Evolutionary conservation across 129 eudicot genomes (phyloP).

Genomic region (Sambucus nigra): DNA sequence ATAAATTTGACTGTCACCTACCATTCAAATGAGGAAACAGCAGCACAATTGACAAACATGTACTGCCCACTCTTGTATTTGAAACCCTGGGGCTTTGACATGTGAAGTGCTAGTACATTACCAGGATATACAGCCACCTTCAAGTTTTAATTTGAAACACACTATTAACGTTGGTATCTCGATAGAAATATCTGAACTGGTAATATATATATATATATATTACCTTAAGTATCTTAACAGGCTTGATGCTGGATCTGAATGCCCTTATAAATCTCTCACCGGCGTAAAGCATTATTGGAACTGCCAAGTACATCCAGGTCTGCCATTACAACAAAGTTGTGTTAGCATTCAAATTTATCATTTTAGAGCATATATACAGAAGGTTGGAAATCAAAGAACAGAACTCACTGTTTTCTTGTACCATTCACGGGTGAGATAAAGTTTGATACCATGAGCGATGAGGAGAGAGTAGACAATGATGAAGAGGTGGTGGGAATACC

Average conservation of each 20-base stretch:
- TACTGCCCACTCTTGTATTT: slow-evolving; percentile 49
- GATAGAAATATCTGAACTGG: background rate
- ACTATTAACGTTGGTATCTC: background rate
- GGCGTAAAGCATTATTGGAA: slow-evolving; percentile 54
- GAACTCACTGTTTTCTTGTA: slow-evolving; percentile 69
- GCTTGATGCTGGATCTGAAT: slow-evolving; percentile 58
- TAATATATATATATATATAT: background rate
- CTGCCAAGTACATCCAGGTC: slow-evolving; percentile 89
- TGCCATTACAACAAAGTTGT: slow-evolving; percentile 17
- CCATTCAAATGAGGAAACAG: slow-evolving; percentile 53
- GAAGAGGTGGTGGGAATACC: slow-evolving; percentile 93
- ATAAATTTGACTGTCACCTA: slow-evolving; percentile 9
- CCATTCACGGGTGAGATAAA: slow-evolving; percentile 54
- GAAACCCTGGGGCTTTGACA: slow-evolving; percentile 46
- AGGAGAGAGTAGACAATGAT: slow-evolving; percentile 64
- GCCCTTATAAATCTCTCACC: slow-evolving; percentile 66
- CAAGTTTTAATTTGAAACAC: background rate
- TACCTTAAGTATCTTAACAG: slow-evolving; percentile 75
- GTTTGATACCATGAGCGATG: slow-evolving; percentile 64
- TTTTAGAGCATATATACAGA: background rate
- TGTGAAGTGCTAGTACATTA: slow-evolving; percentile 46
- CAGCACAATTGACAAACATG: slow-evolving; percentile 47
- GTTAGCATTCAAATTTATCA: background rate
- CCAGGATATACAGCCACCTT: slow-evolving; percentile 52
- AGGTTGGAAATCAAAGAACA: background rate